phyloP scores from a whole-genome alignment of 2,329 filamentous ascomycete species.

The Colletotrichum chlorophyti region DNA sequence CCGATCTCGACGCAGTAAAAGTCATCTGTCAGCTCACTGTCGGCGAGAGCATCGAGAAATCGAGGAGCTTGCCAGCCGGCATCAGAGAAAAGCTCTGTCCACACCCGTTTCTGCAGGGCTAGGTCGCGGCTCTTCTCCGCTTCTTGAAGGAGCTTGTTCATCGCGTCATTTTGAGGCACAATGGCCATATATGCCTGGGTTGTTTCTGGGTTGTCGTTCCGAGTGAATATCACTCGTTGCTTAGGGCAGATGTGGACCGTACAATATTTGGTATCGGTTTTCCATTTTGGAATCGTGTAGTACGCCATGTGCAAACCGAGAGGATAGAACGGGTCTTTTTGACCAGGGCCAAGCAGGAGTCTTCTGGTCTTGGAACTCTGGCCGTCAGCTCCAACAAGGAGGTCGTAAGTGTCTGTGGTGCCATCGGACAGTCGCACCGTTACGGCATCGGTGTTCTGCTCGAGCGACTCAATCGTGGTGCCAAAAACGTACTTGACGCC shows the following conservation, averaged over 20 bases:
- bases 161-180: slow-evolving; percentile 7
- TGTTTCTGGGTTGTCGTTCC: slow-evolving; percentile 25
- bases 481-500: slow-evolving; percentile 37
- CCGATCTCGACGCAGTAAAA: slow-evolving; percentile 54
- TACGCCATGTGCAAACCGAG: slow-evolving; percentile 39
- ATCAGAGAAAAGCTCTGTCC: slow-evolving; percentile 37
- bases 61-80: slow-evolving; percentile 51
- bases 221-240: slow-evolving; percentile 6
- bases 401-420: slow-evolving; percentile 49
- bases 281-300: slow-evolving; percentile 38
- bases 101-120: slow-evolving; percentile 35
- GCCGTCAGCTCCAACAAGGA: slow-evolving; percentile 64
- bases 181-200: slow-evolving; percentile 23
- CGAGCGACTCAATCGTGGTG: slow-evolving; percentile 33
- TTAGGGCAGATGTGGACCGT: slow-evolving; percentile 10
- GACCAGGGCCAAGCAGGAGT: slow-evolving; percentile 42
- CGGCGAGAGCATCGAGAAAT: slow-evolving; percentile 40
- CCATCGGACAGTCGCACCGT: slow-evolving; percentile 51
- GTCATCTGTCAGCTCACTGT: slow-evolving; percentile 46
- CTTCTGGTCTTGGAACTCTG: slow-evolving; percentile 55
- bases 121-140: slow-evolving; percentile 13
- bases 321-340: slow-evolving; percentile 32
- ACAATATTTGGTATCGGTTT: slow-evolving; percentile 28
- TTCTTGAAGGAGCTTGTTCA: neutral
- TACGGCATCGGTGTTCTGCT: slow-evolving; percentile 41